Base-by-base conservation (phyloP, 2,329 filamentous ascomycete species). In the Pseudomassariella vexata region DNA sequence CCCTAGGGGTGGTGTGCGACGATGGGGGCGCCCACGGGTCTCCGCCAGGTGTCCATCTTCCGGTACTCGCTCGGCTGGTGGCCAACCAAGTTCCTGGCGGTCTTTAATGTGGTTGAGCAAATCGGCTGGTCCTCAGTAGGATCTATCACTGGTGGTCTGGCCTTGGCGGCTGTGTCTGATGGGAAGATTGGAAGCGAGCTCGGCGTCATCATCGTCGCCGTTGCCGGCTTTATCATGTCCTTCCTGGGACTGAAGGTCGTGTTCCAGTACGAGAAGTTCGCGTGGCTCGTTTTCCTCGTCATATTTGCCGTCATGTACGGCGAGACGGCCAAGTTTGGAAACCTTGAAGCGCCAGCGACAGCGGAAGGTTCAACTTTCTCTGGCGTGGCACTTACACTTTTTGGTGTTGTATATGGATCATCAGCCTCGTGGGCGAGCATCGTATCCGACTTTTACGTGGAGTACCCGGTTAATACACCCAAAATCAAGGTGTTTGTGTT, bases 1-100 rank as follows among this genome's bases (percentile, higher is more conserved):
- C n/a, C n/a, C n/a, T n/a, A n/a, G n/a, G n/a, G 65, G 6, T 71
- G 59, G 48, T 68, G 66, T 36, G 68, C 68, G 11, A 71, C 66
- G 1, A 60, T 71, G 42, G 68, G 68, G 15, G 60, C 68, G 3
- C 60, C 52, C 6, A 72, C 60, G 3, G 69, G 69, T 3, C 53
- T 73, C 24, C 63, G 68, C 34, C 67, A 73, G 44, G 62, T 72
- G 36, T 66, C 63, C 32, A 65, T 72, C 25, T 59, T 58, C 19
- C 59, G 68, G 25, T 72, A 67, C 48, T 61, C 57, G 20, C 61
- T 72, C 25, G 68, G 68, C 16, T 72, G 62, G 59, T 72, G 62
- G 56, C 68, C 68, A 2, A 62, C 59, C 36, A 69, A 68, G 45
- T 43, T 71, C 23, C 61, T 71, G 34, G 66, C 66, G 9, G 44